Percentiles rank a stretch among this genome's conserved stretches.
These are phyloP conservation scores for Micractinium sp. DNA, from an alignment of 139 green algal genomes.

Conservation along the genomic window DNA sequence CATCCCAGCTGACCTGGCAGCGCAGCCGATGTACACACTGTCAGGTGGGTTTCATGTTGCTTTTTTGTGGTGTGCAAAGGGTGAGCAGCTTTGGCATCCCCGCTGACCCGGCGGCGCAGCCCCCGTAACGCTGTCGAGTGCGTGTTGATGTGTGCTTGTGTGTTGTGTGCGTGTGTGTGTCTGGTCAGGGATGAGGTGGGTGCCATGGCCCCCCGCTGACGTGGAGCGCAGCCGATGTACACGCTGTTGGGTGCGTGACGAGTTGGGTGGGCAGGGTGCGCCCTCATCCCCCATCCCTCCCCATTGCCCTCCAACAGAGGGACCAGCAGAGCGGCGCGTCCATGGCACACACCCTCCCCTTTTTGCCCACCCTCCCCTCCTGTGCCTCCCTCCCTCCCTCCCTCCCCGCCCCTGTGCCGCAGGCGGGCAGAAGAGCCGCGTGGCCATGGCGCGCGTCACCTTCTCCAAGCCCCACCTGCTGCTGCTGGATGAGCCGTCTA, in stretches of 20 bases:
- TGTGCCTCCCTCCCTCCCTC: neutral
- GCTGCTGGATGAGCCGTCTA: constrained; percentile 88
- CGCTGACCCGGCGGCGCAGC: constrained; percentile 46
- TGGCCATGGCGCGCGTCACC: constrained; percentile 66
- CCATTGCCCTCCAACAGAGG: too few relatives aligned
- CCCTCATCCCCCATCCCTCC: too few relatives aligned
- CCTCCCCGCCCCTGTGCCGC: constrained; percentile 2
- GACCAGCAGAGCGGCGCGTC: neutral
- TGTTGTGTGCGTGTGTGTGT: neutral
- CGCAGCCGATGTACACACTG: constrained; percentile 95
- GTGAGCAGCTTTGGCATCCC: constrained; percentile 91
- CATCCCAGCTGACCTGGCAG: constrained; percentile 80
- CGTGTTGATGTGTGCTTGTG: neutral
- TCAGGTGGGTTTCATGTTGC: constrained; percentile 73
- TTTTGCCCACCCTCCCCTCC: neutral
- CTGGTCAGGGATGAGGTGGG: neutral
- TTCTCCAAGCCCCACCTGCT: constrained; percentile 89
- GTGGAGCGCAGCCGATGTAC: too few relatives aligned
- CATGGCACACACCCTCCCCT: neutral
- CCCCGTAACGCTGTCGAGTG: too few relatives aligned
- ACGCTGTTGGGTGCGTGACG: too few relatives aligned
- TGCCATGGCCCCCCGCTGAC: too few relatives aligned
- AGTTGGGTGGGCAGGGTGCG: too few relatives aligned
- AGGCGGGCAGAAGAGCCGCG: constrained; percentile 89
- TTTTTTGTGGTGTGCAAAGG: too few relatives aligned